A percentile compares a stretch with the other conserved stretches of the same genome.
These are phyloP conservation scores for Chrysosporium keratinophilum DNA, from an alignment of 2,329 filamentous ascomycete species.

Conservation along the genomic window DNA sequence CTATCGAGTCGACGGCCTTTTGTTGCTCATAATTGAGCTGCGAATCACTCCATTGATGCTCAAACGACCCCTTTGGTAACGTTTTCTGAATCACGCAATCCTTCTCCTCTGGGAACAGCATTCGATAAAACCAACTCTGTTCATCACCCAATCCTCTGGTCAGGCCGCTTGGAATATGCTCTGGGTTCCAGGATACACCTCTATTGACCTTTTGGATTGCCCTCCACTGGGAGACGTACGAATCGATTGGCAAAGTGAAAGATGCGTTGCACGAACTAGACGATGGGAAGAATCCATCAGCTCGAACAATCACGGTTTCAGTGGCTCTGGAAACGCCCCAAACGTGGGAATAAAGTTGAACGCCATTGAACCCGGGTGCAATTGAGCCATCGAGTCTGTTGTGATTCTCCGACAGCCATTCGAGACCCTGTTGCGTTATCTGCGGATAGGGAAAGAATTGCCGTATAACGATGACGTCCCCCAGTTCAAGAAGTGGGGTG, in stretches of 20 bases:
- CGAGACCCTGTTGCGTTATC: conserved; percentile 14
- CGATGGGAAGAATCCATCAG: conserved; percentile 15
- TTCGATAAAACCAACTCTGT: conserved; percentile 22
- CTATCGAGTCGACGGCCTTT: conserved; percentile 37
- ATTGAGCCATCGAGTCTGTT: conserved; percentile 15
- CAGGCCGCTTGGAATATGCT: conserved; percentile 42
- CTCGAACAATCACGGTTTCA: conserved; percentile 18
- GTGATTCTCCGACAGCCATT: conserved; percentile 17
- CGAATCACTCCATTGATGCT: conserved; percentile 31
- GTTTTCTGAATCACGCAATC: conserved; percentile 32
- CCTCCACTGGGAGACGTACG: conserved; percentile 18
- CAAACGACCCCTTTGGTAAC: conserved; percentile 29
- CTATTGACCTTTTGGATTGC: conserved; percentile 15
- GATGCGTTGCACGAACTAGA: conserved; percentile 19
- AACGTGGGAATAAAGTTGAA: conserved; percentile 20
- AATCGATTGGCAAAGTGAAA: conserved; percentile 18
- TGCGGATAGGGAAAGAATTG: conserved; percentile 20
- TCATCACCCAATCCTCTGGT: conserved; percentile 7
- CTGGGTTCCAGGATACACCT: conserved; percentile 42
- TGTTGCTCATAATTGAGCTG: conserved; percentile 41
- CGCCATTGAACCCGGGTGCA: conserved; percentile 22
- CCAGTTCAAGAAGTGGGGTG: conserved; percentile 19
- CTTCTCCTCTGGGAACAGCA: conserved; percentile 35
- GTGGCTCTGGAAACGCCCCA: conserved; percentile 18
- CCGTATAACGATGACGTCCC: conserved; percentile 21